Base-by-base conservation (phyloP, 176 grass and related monocot species). In the Musa itinerans region DNA sequence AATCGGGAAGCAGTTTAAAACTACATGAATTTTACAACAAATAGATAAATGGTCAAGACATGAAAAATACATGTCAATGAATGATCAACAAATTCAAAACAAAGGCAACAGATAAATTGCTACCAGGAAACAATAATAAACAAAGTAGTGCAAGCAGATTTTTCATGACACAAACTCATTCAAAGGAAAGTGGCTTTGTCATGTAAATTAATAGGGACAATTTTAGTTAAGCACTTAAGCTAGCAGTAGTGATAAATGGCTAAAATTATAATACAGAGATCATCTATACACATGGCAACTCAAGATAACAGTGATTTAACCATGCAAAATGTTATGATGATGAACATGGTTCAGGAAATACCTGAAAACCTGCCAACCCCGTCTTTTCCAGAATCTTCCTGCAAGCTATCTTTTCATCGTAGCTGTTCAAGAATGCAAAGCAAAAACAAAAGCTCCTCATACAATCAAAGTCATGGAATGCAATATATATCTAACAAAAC, bases 361-460 rank as follows among this genome's bases (percentile, higher is more conserved):
- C 95, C 95, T 99, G 95, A 86, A 92, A 99, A 52, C 95, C 95
- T 17, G 76, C 11, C 62, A 99, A 81, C 54, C 95, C 95, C 73
- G 87, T 94, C 67, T 94, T 99, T 84, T 99, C 95, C 59, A 99
- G 78, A 86, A 99, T 89, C 83, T 74, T 99, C 75, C 83, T 84
- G 82, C 95, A 99, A 23, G 86, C 95, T 67, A 78, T 83, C 82
- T 99, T 99, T 87, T 99, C 95, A 77, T 93, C 90, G 55, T 82
- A 89, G 76, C 90, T 99, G 79, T 78, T 82, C 58, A 87, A 52
- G 34, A 43, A 43, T 43, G 34, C 34, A 68, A 85, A 73, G 34
- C 9, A 81, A 21, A 57, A 67, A 81, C 17, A 77, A 74, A 61
- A 61, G 1, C 15, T 56, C 10, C 72, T 48, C 54, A 61, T 73